These are phyloP conservation scores for Tarenaya hassleriana DNA, from an alignment of 345 rosid genomes.

Conservation along the genomic window DNA sequence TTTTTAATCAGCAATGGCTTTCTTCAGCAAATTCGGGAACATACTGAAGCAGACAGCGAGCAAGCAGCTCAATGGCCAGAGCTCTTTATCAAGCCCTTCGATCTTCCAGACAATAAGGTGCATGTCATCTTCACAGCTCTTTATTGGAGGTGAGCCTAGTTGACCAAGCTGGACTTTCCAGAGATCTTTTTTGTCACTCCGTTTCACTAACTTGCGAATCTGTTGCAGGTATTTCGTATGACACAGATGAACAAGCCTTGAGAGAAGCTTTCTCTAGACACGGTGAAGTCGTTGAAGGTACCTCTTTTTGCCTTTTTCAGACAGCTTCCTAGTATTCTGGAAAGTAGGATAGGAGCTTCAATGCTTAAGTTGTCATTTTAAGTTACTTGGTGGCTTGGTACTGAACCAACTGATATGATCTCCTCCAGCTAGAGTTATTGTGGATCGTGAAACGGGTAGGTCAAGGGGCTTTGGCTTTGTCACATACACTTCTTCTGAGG, in stretches of 20 bases:
- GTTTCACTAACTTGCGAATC: not conserved
- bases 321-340: constrained; percentile 2
- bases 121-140: constrained; percentile 77
- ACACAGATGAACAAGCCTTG: constrained; percentile 58
- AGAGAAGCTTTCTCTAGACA: constrained; percentile 67
- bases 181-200: not conserved
- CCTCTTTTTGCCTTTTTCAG: not conserved
- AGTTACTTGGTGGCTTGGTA: not conserved
- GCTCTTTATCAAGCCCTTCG: constrained; percentile 48
- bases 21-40: constrained; percentile 66
- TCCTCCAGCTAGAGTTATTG: constrained; percentile 69
- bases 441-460: constrained; percentile 84
- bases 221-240: constrained; percentile 62
- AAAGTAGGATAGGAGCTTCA: not conserved
- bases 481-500: constrained; percentile 57
- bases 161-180: not conserved
- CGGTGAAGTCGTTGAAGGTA: constrained; percentile 85
- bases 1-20: constrained; percentile 46
- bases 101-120: constrained; percentile 62
- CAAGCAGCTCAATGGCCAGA: constrained; percentile 42
- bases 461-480: constrained; percentile 94
- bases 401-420: constrained; percentile 7
- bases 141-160: constrained; percentile 62
- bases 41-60: constrained; percentile 56
- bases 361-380: not conserved